Conservation (phyloP, 2,329 filamentous ascomycete species). For the Arachnomyces sp. region DNA sequence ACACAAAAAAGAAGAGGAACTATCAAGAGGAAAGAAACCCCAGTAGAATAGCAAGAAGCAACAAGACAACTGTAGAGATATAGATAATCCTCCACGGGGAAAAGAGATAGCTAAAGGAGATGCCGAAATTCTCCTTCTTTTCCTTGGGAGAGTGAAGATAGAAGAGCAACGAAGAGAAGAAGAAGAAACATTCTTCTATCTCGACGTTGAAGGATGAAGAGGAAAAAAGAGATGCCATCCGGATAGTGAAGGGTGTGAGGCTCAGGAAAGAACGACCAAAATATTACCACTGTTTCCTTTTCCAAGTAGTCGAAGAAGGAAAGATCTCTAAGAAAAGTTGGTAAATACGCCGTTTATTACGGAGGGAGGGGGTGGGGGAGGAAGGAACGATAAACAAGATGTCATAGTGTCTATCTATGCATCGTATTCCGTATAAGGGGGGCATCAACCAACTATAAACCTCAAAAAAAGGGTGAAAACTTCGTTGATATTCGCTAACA, state of each 20-base stretch:
- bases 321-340: too few relatives aligned
- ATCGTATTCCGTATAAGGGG: slow-evolving; percentile 3
- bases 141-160: slow-evolving; percentile 15
- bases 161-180: slow-evolving; percentile 17
- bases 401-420: slow-evolving; percentile 5
- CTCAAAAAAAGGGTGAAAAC: neutral
- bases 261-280: neutral
- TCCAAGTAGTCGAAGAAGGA: too few relatives aligned
- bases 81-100: slow-evolving; percentile 11
- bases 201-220: slow-evolving; percentile 7
- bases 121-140: slow-evolving; percentile 5
- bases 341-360: too few relatives aligned
- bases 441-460: too few relatives aligned
- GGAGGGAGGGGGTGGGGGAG: slow-evolving; percentile 8
- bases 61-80: slow-evolving; percentile 14
- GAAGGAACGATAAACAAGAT: slow-evolving; percentile 16
- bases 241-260: slow-evolving; percentile 10
- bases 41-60: slow-evolving; percentile 17
- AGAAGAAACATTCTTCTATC: slow-evolving; percentile 15
- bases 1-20: slow-evolving; percentile 11
- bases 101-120: slow-evolving; percentile 5
- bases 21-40: slow-evolving; percentile 7
- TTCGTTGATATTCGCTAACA: neutral
- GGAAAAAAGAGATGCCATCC: slow-evolving; percentile 7
- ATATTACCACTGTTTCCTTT: too few relatives aligned